These are phyloP conservation scores for Darksidea phi DNA, from an alignment of 495 filamentous ascomycete species.

Conservation along the genomic window DNA sequence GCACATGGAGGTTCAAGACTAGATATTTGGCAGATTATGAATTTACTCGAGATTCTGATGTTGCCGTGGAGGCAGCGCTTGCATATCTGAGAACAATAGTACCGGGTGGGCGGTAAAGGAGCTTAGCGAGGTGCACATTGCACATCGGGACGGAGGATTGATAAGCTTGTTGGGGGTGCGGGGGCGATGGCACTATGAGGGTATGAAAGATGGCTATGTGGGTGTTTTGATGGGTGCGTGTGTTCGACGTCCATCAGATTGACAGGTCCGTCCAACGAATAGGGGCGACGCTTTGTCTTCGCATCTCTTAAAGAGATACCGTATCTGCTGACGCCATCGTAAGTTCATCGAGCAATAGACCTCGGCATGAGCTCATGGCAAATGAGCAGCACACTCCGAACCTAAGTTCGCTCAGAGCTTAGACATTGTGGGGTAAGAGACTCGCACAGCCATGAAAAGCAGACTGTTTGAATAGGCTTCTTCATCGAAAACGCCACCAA, in stretches of 20 bases:
- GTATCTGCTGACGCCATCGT: background rate
- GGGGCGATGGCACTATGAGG: background rate
- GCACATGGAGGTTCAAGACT: too few species aligned
- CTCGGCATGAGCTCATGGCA: too few species aligned
- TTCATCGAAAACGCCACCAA: background rate
- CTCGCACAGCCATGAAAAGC: constrained; percentile 7
- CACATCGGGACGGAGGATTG: background rate
- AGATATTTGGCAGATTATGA: too few species aligned
- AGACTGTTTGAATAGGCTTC: constrained; percentile 2
- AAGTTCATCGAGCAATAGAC: too few species aligned
- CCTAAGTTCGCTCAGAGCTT: constrained; percentile 14
- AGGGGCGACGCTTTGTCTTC: background rate
- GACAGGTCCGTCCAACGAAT: background rate
- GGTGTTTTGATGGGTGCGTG: background rate
- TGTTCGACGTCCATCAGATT: background rate
- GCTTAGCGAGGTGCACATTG: background rate
- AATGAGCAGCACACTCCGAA: too few species aligned
- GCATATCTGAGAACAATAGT: too few species aligned
- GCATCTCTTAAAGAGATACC: background rate
- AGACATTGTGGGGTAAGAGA: constrained; percentile 14
- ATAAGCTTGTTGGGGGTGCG: background rate
- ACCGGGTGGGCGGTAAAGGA: too few species aligned
- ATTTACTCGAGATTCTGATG: too few species aligned
- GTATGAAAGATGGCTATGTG: background rate
- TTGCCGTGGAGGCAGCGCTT: too few species aligned